Conservation (phyloP, 1,139 yeast genomes). For the Zygoascus meyerae region DNA sequence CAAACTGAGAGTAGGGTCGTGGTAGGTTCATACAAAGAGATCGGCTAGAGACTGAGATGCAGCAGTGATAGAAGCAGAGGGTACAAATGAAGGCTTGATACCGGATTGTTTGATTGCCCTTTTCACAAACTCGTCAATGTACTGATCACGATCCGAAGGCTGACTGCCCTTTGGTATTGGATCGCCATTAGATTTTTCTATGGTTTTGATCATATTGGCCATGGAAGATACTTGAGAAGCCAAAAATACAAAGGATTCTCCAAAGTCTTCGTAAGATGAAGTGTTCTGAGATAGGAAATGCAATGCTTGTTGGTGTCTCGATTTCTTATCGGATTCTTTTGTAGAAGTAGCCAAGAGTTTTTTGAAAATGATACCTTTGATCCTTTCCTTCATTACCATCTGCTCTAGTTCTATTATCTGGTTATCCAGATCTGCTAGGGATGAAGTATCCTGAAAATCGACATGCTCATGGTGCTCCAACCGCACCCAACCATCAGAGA, state of each 20-base stretch:
- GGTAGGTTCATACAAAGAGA: too few species aligned
- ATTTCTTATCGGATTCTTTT: constrained; percentile 36
- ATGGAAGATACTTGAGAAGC: constrained; percentile 31
- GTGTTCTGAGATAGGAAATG: constrained; percentile 24
- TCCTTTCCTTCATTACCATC: constrained; percentile 30
- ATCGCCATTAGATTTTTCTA: constrained; percentile 1
- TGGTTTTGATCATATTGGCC: constrained; percentile 10
- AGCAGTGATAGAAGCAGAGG: too few species aligned
- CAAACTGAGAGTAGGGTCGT: background rate
- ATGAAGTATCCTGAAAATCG: constrained; percentile 28
- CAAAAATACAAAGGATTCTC: constrained; percentile 48
- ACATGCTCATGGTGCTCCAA: constrained; percentile 64
- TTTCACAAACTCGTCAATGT: constrained; percentile 17
- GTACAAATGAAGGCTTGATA: background rate
- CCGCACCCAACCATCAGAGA: constrained; percentile 60
- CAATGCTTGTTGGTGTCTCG: constrained; percentile 35
- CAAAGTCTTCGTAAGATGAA: constrained; percentile 25
- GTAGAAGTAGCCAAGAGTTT: constrained; percentile 20
- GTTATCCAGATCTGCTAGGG: constrained; percentile 25
- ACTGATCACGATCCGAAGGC: constrained; percentile 17
- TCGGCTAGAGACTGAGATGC: too few species aligned
- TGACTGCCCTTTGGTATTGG: background rate
- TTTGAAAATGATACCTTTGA: background rate
- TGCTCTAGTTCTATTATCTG: constrained; percentile 38
- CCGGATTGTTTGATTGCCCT: constrained; percentile 19